Percentiles rank a stretch among this genome's conserved stretches.
phyloP scores from a whole-genome alignment of 805 yeast species.

The Yarrowia divulgata region DNA sequence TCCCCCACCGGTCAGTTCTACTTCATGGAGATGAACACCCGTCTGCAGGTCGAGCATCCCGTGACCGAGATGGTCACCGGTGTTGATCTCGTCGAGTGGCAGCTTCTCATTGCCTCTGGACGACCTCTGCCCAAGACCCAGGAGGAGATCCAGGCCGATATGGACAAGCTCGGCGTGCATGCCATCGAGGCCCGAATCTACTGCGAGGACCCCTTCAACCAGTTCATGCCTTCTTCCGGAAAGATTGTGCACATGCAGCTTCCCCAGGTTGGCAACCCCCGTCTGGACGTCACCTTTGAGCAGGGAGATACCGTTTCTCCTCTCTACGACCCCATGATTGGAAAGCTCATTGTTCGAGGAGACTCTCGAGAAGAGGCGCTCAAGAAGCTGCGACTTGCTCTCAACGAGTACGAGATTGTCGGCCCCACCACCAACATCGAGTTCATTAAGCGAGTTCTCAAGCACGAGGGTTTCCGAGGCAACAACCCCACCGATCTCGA shows the following conservation, averaged over 20 bases:
- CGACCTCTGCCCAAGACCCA: constrained; percentile 49
- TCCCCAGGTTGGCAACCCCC: constrained; percentile 46
- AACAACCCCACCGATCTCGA: constrained; percentile 47
- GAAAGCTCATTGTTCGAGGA: constrained; percentile 49
- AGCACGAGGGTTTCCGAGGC: constrained; percentile 46
- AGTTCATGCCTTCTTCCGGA: constrained; percentile 48
- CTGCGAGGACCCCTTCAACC: constrained; percentile 50
- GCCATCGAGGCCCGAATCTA: constrained; percentile 50
- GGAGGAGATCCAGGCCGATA: constrained; percentile 45
- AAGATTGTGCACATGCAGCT: constrained; percentile 46
- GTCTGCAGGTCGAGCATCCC: constrained; percentile 66
- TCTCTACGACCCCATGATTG: constrained; percentile 50
- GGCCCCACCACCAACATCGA: constrained; percentile 50
- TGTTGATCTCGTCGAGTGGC: constrained; percentile 64
- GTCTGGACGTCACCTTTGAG: constrained; percentile 48
- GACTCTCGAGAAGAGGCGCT: constrained; percentile 47
- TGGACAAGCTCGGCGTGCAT: constrained; percentile 44
- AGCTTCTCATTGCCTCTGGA: constrained; percentile 49
- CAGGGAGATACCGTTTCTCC: constrained; percentile 47
- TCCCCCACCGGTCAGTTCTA: constrained; percentile 56
- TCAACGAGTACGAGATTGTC: constrained; percentile 48
- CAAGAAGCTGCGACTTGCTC: constrained; percentile 46
- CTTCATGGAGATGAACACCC: constrained; percentile 65
- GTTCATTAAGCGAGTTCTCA: constrained; percentile 47
- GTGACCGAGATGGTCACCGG: constrained; percentile 65